Percentiles rank a stretch among this genome's conserved stretches.
phyloP scores from a whole-genome alignment of 306 rosid species.

The Vicia villosa region DNA sequence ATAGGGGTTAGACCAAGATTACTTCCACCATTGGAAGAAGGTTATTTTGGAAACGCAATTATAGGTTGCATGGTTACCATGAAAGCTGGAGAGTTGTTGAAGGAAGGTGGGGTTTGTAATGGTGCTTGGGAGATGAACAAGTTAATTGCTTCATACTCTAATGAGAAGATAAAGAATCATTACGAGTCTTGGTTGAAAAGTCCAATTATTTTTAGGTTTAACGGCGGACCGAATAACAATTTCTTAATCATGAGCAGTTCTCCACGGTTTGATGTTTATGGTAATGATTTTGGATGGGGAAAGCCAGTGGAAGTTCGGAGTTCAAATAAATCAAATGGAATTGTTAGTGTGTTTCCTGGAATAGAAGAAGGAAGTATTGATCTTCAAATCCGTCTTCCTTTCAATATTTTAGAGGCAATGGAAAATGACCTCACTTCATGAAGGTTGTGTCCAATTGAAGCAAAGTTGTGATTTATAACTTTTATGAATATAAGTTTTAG shows the following conservation, averaged over 20 bases:
- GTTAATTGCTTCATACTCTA: conserved; percentile 13
- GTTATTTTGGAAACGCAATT: background rate
- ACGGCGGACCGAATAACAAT: background rate
- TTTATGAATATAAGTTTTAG: too few relatives aligned
- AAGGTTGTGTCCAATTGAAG: background rate
- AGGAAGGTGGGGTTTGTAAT: conserved; percentile 32
- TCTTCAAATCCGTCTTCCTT: background rate
- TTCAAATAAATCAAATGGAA: background rate
- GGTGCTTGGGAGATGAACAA: conserved; percentile 40
- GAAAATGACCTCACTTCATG: background rate
- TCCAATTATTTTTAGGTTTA: background rate
- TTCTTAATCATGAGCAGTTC: background rate
- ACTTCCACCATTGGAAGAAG: background rate
- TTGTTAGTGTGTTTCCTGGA: background rate
- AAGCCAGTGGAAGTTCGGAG: background rate
- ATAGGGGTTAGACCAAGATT: conserved; percentile 35
- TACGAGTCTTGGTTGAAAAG: too few relatives aligned
- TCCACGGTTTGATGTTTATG: background rate
- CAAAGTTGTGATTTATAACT: too few relatives aligned
- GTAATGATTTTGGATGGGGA: conserved; percentile 1
- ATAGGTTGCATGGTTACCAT: background rate
- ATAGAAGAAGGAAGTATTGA: background rate
- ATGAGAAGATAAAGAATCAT: background rate
- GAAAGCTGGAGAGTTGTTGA: background rate
- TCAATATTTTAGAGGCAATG: background rate